phyloP scores from a whole-genome alignment of 345 rosid genomes.

The Boechera divaricarpa region DNA sequence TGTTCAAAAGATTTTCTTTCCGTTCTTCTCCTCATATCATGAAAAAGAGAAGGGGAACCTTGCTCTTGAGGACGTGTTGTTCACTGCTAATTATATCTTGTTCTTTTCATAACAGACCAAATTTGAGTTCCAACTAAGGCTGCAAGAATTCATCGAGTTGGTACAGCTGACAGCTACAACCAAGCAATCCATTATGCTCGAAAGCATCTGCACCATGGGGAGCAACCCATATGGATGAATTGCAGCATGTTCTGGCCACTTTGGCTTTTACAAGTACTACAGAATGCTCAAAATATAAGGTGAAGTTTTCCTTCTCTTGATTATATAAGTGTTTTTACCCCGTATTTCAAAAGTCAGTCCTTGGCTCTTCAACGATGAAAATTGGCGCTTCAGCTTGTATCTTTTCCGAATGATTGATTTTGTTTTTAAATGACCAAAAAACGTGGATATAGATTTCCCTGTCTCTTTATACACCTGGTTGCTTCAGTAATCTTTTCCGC shows the following conservation, averaged over 20 bases:
- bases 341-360: conserved; percentile 17
- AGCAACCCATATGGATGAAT: conserved; percentile 80
- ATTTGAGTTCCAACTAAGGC: conserved; percentile 92
- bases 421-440: not conserved
- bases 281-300: conserved; percentile 85
- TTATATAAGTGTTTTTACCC: not conserved
- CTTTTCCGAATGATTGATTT: conserved; percentile 16
- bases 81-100: conserved; percentile 4
- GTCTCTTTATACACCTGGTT: conserved; percentile 5
- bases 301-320: conserved; percentile 39
- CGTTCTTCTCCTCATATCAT: not conserved
- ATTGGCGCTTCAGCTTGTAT: conserved; percentile 19
- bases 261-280: conserved; percentile 88
- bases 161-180: conserved; percentile 69
- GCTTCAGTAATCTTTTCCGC: conserved; percentile 6
- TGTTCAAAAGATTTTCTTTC: not conserved
- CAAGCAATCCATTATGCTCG: conserved; percentile 82
- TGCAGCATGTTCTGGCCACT: conserved; percentile 79
- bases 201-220: conserved; percentile 92
- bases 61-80: not conserved
- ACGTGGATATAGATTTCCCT: not conserved
- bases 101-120: conserved; percentile 64
- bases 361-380: conserved; percentile 17
- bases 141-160: conserved; percentile 93
- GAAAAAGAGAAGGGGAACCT: conserved; percentile 1